A percentile compares a stretch with the other conserved stretches of the same genome.
Conservation (phyloP, 371 early-diverging fungal species). For the Blyttiomyces sp. region DNA sequence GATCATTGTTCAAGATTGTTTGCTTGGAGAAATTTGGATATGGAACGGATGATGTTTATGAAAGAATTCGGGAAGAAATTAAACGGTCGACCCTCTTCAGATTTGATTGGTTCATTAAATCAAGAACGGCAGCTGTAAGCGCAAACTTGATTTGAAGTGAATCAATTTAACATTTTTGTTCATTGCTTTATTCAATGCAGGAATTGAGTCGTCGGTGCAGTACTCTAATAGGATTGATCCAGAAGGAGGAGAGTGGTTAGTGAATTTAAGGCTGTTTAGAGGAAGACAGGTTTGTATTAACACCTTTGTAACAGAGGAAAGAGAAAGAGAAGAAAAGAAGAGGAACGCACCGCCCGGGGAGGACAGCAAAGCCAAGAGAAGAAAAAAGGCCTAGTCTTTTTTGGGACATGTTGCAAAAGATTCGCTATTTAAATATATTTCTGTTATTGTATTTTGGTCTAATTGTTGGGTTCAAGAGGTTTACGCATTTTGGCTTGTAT, state of each 20-base stretch:
- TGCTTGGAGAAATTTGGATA: slow-evolving; percentile 85
- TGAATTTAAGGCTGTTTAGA: not conserved
- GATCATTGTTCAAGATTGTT: slow-evolving; percentile 54
- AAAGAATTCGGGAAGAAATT: slow-evolving; percentile 82
- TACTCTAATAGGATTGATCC: slow-evolving; percentile 33
- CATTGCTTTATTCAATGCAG: slow-evolving; percentile 1
- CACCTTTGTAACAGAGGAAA: not conserved
- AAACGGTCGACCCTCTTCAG: slow-evolving; percentile 80
- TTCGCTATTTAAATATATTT: no score
- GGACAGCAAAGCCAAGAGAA: slow-evolving; percentile 1
- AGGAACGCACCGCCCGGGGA: slow-evolving; percentile 7
- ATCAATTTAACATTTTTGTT: not conserved
- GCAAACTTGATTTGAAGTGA: not conserved
- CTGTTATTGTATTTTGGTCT: not conserved
- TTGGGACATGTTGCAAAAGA: no score
- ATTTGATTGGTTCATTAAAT: slow-evolving; percentile 97
- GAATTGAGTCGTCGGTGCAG: slow-evolving; percentile 38
- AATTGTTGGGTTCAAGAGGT: slow-evolving; percentile 20
- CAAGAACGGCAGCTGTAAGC: slow-evolving; percentile 66
- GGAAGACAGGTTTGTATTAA: not conserved
- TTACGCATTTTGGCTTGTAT: slow-evolving; percentile 94
- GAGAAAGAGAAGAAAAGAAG: slow-evolving; percentile 17
- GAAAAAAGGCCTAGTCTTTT: no score
- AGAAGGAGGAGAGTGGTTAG: slow-evolving; percentile 33
- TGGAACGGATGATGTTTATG: slow-evolving; percentile 88